phyloP scores from a whole-genome alignment of 2,329 filamentous ascomycete genomes.

The Penicillium glabrum region DNA sequence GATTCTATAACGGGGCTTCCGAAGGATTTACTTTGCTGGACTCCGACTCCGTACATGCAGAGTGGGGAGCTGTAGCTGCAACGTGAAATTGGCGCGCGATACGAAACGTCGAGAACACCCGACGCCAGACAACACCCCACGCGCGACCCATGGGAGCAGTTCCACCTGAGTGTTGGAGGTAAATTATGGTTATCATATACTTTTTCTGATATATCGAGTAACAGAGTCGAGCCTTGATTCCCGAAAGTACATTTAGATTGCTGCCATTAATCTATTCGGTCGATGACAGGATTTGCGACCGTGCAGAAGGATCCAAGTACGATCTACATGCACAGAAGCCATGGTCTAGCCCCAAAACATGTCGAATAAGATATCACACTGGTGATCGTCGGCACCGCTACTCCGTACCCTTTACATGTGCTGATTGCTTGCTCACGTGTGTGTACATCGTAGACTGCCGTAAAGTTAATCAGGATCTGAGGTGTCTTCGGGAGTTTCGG shows the following conservation, averaged over 20 bases:
- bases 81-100: background rate
- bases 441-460: background rate
- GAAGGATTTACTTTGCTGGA: background rate
- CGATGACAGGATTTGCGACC: background rate
- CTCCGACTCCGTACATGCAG: background rate
- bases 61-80: constrained; percentile 7
- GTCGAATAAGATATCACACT: background rate
- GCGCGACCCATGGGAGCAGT: constrained; percentile 15
- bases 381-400: background rate
- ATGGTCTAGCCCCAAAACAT: background rate
- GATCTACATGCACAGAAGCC: constrained; percentile 2
- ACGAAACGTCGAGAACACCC: constrained; percentile 7
- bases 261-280: background rate
- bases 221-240: background rate
- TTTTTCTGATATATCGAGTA: background rate
- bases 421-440: background rate
- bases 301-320: background rate
- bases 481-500: constrained; percentile 2
- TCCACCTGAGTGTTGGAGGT: constrained; percentile 3
- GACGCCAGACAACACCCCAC: constrained; percentile 7
- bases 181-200: constrained; percentile 4
- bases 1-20: background rate
- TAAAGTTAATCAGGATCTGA: background rate
- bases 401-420: background rate
- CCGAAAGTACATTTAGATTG: background rate